Conservation (phyloP, 1,284 basidiomycete species). For the Baeospora myosura region DNA sequence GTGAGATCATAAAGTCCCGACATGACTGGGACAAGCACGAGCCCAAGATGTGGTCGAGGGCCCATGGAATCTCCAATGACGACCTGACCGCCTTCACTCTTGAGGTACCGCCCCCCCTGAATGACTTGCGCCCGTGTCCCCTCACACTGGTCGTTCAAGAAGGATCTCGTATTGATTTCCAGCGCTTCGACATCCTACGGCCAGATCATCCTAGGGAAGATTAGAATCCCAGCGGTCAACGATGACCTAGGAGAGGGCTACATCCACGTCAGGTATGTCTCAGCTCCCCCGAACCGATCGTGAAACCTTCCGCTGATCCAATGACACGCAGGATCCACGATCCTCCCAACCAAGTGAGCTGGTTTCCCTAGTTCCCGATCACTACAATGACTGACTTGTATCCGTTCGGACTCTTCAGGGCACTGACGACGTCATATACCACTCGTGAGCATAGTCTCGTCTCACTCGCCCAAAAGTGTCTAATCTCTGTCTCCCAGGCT, state of each 20-base stretch:
- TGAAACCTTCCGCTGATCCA: neutral
- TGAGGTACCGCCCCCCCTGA: constrained; percentile 18
- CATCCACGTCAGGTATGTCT: constrained; percentile 61
- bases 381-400: neutral
- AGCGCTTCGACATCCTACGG: constrained; percentile 51
- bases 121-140: no score
- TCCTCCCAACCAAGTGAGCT: constrained; percentile 57
- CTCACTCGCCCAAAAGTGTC: no score
- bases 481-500: no score
- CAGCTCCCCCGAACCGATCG: neutral
- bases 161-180: constrained; percentile 52
- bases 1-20: constrained; percentile 56
- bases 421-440: constrained; percentile 56
- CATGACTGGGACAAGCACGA: constrained; percentile 67
- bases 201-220: constrained; percentile 67
- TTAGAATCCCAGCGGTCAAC: constrained; percentile 58
- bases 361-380: neutral
- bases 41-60: constrained; percentile 66
- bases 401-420: constrained; percentile 35
- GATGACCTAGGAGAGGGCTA: constrained; percentile 59
- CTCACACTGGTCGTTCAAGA: constrained; percentile 8
- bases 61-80: constrained; percentile 40
- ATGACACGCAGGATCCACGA: constrained; percentile 53
- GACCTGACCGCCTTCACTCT: constrained; percentile 48
- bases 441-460: no score